A percentile compares a stretch with the other conserved stretches of the same genome.
These are phyloP conservation scores for Hortiboletus flavorubellus DNA, from an alignment of 768 basidiomycete species.

Conservation along the genomic window DNA sequence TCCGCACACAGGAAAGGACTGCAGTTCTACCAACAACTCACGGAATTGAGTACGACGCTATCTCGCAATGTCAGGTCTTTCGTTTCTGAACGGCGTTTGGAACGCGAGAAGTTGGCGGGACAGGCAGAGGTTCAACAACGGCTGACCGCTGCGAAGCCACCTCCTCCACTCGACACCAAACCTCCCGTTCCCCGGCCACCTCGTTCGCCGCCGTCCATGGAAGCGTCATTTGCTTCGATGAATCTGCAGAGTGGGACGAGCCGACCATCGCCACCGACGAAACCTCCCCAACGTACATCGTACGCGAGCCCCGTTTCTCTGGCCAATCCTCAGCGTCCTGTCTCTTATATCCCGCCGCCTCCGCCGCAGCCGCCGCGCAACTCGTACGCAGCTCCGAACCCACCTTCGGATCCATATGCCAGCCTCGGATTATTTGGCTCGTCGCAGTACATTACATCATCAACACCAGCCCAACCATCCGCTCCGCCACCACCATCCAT, in stretches of 20 bases:
- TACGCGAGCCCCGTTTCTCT: conserved; percentile 17
- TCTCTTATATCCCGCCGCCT: conserved; percentile 15
- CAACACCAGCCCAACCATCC: too few relatives aligned
- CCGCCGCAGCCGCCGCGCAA: conserved; percentile 28
- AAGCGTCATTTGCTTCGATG: conserved; percentile 57
- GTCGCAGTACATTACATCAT: background rate
- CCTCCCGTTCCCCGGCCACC: conserved; percentile 47
- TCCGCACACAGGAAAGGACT: conserved; percentile 66
- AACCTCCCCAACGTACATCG: conserved; percentile 20
- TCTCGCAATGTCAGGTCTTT: conserved; percentile 58
- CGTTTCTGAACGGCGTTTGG: conserved; percentile 57
- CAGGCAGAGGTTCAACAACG: conserved; percentile 74
- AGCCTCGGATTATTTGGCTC: conserved; percentile 28
- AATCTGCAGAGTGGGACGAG: conserved; percentile 36
- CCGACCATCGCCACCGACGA: conserved; percentile 27
- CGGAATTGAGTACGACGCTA: conserved; percentile 57
- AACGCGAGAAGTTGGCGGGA: conserved; percentile 64
- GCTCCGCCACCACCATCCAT: conserved; percentile 6
- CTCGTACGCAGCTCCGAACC: conserved; percentile 21
- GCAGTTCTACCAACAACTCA: conserved; percentile 83
- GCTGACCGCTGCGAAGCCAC: conserved; percentile 41
- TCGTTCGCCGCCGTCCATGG: conserved; percentile 38
- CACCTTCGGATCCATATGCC: conserved; percentile 37
- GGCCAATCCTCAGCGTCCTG: conserved; percentile 19
- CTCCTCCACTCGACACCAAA: conserved; percentile 44